Evolutionary conservation across 805 yeast species (phyloP).

Genomic region (Pichia occidentalis): DNA sequence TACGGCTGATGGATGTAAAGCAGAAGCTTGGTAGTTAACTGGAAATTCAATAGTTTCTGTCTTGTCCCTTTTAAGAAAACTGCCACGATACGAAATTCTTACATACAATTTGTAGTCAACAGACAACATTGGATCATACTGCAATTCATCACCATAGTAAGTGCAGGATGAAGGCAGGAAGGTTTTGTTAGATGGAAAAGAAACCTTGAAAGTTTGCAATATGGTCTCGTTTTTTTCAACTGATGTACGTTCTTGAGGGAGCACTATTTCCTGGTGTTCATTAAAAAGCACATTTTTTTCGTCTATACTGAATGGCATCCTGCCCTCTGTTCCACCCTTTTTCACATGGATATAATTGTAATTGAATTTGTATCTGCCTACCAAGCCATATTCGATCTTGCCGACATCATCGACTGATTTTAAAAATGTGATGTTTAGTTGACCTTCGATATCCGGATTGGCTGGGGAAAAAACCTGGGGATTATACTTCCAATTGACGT

Average conservation of each 20-base stretch:
- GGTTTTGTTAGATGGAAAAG: conserved; percentile 4
- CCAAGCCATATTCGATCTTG: neutral
- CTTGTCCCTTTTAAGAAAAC: neutral
- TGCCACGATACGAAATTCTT: neutral
- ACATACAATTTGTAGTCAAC: conserved; percentile 1
- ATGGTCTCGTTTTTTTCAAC: conserved; percentile 2
- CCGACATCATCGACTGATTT: neutral
- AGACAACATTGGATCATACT: neutral
- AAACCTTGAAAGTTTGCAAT: neutral
- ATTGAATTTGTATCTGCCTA: neutral
- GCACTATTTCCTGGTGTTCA: too few species aligned
- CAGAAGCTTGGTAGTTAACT: neutral
- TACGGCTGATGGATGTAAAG: neutral
- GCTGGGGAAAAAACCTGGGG: conserved; percentile 2
- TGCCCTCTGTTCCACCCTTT: too few species aligned
- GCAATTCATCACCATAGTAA: conserved; percentile 2
- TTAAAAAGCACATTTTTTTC: too few species aligned
- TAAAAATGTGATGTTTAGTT: neutral
- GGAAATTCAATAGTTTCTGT: neutral
- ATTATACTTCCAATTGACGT: neutral
- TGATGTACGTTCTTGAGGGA: too few species aligned
- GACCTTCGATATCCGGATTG: neutral
- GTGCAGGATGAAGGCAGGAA: conserved; percentile 3
- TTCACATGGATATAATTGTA: neutral
- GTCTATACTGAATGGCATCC: too few species aligned